These are phyloP conservation scores for Phylloporus arenicola DNA, from an alignment of 768 basidiomycete species.

Conservation along the genomic window DNA sequence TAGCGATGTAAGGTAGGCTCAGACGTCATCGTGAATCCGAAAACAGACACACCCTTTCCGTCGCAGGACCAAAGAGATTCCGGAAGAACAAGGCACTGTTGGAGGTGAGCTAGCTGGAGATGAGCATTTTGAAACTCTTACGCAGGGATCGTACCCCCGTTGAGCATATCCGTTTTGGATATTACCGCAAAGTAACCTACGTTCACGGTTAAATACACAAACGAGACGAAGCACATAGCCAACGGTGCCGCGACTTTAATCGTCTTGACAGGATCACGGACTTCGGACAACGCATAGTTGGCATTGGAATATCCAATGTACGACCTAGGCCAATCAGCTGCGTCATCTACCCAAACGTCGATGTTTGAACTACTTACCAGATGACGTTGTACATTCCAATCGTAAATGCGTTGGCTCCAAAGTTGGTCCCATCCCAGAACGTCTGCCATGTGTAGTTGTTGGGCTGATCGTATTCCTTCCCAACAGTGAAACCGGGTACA, in stretches of 20 bases:
- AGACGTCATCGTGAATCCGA: not conserved
- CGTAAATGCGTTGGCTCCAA: constrained; percentile 54
- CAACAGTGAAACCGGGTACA: constrained; percentile 45
- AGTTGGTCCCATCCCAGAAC: constrained; percentile 59
- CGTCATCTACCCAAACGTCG: not conserved
- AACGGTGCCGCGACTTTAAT: constrained; percentile 67
- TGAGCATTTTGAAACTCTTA: constrained; percentile 26
- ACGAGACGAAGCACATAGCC: constrained; percentile 54
- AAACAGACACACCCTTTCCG: constrained; percentile 46
- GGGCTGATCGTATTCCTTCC: constrained; percentile 47
- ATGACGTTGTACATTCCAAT: constrained; percentile 65
- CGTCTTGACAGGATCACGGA: constrained; percentile 63
- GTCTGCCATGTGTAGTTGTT: constrained; percentile 54
- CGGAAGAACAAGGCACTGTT: constrained; percentile 66
- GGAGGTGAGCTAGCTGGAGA: not conserved
- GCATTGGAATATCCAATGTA: constrained; percentile 71
- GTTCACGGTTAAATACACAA: constrained; percentile 61
- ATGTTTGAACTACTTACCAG: constrained; percentile 39
- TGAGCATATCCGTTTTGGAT: constrained; percentile 61
- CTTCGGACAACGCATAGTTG: constrained; percentile 69
- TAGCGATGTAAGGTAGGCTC: constrained; percentile 4
- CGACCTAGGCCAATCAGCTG: constrained; percentile 40
- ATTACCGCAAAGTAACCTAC: constrained; percentile 73
- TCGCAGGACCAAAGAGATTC: constrained; percentile 59
- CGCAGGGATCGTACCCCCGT: constrained; percentile 66